Percentiles rank a stretch among this genome's conserved stretches.
These are phyloP conservation scores for Pichia sp. DNA, from an alignment of 1,139 yeast genomes.

Conservation along the genomic window DNA sequence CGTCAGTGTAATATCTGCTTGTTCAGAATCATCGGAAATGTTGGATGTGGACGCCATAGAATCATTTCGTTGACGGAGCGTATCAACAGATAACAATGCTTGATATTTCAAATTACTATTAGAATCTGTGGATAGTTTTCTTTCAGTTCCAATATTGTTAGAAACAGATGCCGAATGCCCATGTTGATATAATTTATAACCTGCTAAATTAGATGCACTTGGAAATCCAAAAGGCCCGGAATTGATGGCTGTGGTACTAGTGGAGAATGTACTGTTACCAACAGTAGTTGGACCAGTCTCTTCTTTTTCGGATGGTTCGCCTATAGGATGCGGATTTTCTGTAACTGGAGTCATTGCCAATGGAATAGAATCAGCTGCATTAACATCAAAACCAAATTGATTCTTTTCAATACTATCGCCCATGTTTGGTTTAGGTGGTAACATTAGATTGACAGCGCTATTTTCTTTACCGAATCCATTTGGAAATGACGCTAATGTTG, in stretches of 20 bases:
- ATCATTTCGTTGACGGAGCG: constrained; percentile 1
- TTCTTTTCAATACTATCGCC: constrained; percentile 22
- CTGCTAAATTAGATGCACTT: neutral
- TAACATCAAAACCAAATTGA: constrained; percentile 43
- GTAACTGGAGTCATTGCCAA: constrained; percentile 78
- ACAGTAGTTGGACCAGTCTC: neutral
- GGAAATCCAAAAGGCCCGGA: constrained; percentile 1
- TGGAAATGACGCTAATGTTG: constrained; percentile 6
- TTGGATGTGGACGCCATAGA: constrained; percentile 5
- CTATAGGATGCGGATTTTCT: constrained; percentile 40
- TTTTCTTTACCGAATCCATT: constrained; percentile 6
- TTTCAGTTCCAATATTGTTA: constrained; percentile 2
- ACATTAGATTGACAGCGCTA: neutral
- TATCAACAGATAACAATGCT: neutral
- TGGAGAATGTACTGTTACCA: no score
- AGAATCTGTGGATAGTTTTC: constrained; percentile 12
- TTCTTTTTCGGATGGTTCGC: constrained; percentile 14
- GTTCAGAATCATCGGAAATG: constrained; percentile 6
- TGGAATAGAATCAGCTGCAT: constrained; percentile 59
- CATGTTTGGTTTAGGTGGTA: neutral
- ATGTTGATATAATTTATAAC: neutral
- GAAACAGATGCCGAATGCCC: neutral
- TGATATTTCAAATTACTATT: neutral
- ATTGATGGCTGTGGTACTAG: constrained; percentile 1
- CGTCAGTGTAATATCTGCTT: constrained; percentile 15